phyloP scores from a whole-genome alignment of 2,329 filamentous ascomycete species.

The Zymoseptoria passerinii region DNA sequence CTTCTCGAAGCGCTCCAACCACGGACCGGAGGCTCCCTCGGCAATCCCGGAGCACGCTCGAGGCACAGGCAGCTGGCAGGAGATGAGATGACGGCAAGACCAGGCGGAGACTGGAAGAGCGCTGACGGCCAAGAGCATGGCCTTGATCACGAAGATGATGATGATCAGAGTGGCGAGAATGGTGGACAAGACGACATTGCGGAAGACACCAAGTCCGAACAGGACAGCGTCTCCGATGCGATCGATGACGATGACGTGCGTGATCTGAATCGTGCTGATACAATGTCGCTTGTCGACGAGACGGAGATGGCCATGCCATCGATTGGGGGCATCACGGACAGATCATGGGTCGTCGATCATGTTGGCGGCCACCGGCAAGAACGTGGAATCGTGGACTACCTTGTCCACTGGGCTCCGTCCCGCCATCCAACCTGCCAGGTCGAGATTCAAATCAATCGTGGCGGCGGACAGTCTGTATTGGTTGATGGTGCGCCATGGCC shows the following conservation, averaged over 20 bases:
- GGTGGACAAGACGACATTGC: no score
- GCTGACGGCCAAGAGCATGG: not conserved
- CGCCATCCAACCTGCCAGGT: not conserved
- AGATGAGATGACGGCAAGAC: not conserved
- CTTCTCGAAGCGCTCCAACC: not conserved
- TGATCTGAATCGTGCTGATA: not conserved
- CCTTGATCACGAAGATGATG: not conserved
- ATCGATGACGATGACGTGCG: not conserved
- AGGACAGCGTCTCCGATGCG: no score
- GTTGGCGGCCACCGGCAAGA: not conserved
- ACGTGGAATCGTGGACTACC: not conserved
- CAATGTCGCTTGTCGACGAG: not conserved
- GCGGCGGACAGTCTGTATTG: not conserved
- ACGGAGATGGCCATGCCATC: not conserved
- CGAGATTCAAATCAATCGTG: not conserved
- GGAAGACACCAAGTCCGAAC: no score
- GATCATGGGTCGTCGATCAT: not conserved
- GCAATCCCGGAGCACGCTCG: no score
- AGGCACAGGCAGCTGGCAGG: no score
- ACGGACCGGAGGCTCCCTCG: no score
- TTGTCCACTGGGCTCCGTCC: not conserved
- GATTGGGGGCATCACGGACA: not conserved
- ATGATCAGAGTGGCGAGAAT: not conserved
- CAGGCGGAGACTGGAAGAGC: not conserved
- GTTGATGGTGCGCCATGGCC: not conserved